These are phyloP conservation scores for Schizothecium vesticola DNA, from an alignment of 495 filamentous ascomycete genomes.

Conservation along the genomic window DNA sequence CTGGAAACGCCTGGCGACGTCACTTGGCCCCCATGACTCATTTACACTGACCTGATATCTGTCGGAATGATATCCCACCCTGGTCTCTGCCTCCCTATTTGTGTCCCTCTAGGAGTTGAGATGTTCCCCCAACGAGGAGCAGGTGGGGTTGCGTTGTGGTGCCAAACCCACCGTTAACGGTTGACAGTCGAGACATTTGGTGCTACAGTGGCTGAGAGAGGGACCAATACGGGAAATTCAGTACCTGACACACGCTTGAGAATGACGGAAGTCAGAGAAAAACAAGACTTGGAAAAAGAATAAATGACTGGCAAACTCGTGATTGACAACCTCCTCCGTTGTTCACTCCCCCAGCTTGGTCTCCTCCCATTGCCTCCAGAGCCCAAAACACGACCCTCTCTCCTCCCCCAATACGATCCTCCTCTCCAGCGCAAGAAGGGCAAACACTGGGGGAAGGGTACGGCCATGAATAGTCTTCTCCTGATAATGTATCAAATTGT, in stretches of 20 bases:
- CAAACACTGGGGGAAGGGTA: conserved; percentile 18
- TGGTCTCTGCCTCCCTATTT: background rate
- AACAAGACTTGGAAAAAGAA: conserved; percentile 5
- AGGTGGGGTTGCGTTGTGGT: background rate
- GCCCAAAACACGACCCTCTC: background rate
- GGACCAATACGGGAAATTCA: no score
- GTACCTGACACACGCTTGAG: background rate
- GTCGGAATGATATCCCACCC: no score
- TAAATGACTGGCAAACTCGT: conserved; percentile 19
- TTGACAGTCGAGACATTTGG: background rate
- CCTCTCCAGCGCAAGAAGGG: conserved; percentile 11
- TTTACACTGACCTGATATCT: background rate
- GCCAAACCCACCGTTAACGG: background rate
- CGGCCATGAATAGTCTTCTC: conserved; percentile 28
- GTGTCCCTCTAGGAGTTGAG: background rate
- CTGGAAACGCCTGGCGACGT: background rate
- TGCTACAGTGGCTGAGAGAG: background rate
- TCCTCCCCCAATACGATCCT: background rate
- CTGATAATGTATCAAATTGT: conserved; percentile 45
- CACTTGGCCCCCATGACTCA: background rate
- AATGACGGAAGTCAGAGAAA: conserved; percentile 1
- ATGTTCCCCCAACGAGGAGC: background rate
- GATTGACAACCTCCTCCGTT: conserved; percentile 12
- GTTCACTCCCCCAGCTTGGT: background rate
- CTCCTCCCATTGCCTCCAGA: background rate